phyloP scores from a whole-genome alignment of 2,329 filamentous ascomycete genomes.

The Botrytis aclada region DNA sequence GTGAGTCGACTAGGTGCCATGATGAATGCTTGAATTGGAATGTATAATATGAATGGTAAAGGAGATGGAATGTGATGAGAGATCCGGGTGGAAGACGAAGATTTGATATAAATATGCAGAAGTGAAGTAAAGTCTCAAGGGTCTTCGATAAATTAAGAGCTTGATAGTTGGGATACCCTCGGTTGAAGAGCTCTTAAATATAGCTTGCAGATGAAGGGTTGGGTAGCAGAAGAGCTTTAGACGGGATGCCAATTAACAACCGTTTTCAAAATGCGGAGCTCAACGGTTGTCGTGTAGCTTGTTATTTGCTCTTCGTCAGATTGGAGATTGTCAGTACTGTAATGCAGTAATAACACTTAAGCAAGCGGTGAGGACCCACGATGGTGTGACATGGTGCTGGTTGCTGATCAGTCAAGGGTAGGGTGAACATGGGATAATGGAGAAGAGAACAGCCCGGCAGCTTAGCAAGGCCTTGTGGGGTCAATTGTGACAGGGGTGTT shows the following conservation, averaged over 20 bases:
- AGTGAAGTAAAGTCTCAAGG: not conserved
- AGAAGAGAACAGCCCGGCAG: constrained; percentile 1
- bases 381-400: constrained; percentile 17
- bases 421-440: constrained; percentile 13
- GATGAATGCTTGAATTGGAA: not conserved
- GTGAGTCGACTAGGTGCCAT: constrained; percentile 30
- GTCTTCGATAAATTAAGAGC: not conserved
- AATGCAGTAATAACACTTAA: constrained; percentile 15
- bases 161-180: not conserved
- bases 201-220: constrained; percentile 1
- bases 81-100: not conserved
- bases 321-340: constrained; percentile 16
- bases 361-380: constrained; percentile 19
- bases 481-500: constrained; percentile 1
- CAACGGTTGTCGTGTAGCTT: constrained; percentile 17
- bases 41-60: not conserved
- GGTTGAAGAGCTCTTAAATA: not conserved
- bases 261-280: constrained; percentile 19
- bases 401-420: constrained; percentile 16
- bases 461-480: constrained; percentile 17
- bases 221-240: constrained; percentile 6
- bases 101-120: constrained; percentile 19
- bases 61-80: constrained; percentile 7
- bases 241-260: constrained; percentile 8
- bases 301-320: constrained; percentile 6